Evolutionary conservation across 1,284 basidiomycete genomes (phyloP), one percentile per base, ranked within the genome.

Genomic region (Mycena citricolor): DNA sequence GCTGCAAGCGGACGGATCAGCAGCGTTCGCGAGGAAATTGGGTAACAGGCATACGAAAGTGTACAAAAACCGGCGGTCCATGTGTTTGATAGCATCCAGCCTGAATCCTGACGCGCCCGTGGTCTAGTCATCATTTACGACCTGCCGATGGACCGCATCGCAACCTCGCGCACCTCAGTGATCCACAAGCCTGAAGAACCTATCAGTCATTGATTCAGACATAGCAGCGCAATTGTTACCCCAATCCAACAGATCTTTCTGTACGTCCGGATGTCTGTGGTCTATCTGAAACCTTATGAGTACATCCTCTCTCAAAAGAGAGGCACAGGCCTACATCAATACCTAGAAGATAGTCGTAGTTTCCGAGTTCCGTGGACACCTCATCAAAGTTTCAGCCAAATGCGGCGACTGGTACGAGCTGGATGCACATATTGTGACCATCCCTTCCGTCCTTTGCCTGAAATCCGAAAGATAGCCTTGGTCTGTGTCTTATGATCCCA

Each of bases 31-130:
- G 25, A 17, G 5, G 19, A 16, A 11, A 64, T 77, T 61, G n/a
- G n/a, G n/a, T n/a, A n/a, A n/a, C n/a, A n/a, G n/a, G n/a, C n/a
- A n/a, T 52, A 89, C 87, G 65, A 86, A 89, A 36, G 75, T 69
- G 2, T 76, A 57, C 13, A 86, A 63, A 56, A 89, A 90, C 21
- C 67, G 66, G 44, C 73, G 67, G 59, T 90, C 86, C 47, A 87
- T 83, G 54, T 90, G 86, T 61, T 94, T 94, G 57, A 93, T 88
- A 10, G 92, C 93, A 57, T 94, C 93, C 26, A 94, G 75, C 32
- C 92, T 76, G 65, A 94, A 93, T 3, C 93, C 93, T 21, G 72
- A 70, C 8, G 83, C 88, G 4, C 84, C 85, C 1, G 88, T 92
- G 30, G 83, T 86, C 80, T 93, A 58, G 22, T 8, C 21, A n/a